These are phyloP conservation scores for Halteria grandinella DNA, from an alignment of 73 alveolate genomes.

Conservation along the genomic window DNA sequence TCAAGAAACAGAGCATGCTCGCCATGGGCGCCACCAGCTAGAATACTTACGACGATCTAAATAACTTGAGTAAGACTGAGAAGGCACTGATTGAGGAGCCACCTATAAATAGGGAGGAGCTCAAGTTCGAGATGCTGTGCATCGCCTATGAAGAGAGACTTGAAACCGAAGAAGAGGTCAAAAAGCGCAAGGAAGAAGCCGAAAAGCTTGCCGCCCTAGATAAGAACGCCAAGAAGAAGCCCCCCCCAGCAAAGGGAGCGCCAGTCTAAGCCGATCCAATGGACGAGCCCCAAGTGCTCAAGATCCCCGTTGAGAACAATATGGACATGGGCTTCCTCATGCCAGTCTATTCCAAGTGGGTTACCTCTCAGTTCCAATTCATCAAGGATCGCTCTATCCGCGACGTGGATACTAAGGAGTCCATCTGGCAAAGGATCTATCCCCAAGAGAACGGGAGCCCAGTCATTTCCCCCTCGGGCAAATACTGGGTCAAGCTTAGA, in stretches of 20 bases:
- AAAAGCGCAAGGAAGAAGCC: slow-evolving; percentile 78
- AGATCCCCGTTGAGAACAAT: slow-evolving; percentile 68
- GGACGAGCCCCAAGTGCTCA: slow-evolving; percentile 66
- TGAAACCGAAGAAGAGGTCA: slow-evolving; percentile 87
- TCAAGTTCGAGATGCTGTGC: slow-evolving; percentile 38
- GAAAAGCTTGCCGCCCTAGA: slow-evolving; percentile 76
- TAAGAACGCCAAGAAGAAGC: slow-evolving; percentile 65
- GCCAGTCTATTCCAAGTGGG: slow-evolving; percentile 95
- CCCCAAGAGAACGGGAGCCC: slow-evolving; percentile 99
- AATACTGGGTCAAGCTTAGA: slow-evolving; percentile 91
- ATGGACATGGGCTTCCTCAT: slow-evolving; percentile 76
- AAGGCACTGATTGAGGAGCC: slow-evolving; percentile 35
- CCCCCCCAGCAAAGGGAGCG: slow-evolving; percentile 46
- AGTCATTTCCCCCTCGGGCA: slow-evolving; percentile 92
- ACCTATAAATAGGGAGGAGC: slow-evolving; percentile 53
- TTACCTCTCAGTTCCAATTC: slow-evolving; percentile 91
- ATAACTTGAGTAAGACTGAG: no score
- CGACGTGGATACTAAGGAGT: slow-evolving; percentile 89
- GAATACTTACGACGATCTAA: no score
- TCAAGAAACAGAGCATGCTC: slow-evolving; percentile 38
- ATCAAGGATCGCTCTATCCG: slow-evolving; percentile 94
- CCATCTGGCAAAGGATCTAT: slow-evolving; percentile 90
- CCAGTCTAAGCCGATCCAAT: slow-evolving; percentile 31
- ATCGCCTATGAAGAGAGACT: slow-evolving; percentile 79
- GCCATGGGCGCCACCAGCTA: background rate